Evolutionary conservation across 441 rosid genomes (phyloP), one percentile per base, ranked within the genome.

Genomic region (Flueggea neowawraea): DNA sequence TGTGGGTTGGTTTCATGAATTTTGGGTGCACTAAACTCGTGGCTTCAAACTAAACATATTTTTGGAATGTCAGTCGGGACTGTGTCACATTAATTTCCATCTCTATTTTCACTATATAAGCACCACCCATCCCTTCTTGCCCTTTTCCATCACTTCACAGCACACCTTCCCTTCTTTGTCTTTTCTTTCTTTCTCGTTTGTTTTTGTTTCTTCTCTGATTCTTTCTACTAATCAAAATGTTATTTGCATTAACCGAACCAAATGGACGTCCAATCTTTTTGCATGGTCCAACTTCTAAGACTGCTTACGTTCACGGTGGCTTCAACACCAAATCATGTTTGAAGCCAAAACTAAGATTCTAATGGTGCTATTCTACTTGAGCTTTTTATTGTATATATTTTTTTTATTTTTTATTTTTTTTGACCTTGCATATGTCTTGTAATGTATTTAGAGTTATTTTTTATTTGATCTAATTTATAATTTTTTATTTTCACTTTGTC

Each of bases 371-470:
- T 84, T 88, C 77, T 67, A 0, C 5, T 73, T 80, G 93, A 89
- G 93, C 91, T 89, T 78, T 17, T 63, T 0, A 1, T 12, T 1
- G 13, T 5, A 22, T 0, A 9, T 4, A 1, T 47, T 32, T 56
- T 12, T 33, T 7, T 52, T 61, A 8, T 2, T 1, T 1, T 51
- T 57, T 14, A 53, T 71, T 80, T 89, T 89, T 87, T 94, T 89
- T 89, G 91, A 85, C 54, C 94, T 89, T 89, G 88, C 96, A 89
- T 87, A 12, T 4, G 2, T 28, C 43, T 55, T 48, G 0, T 0
- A 33, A 9, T 0, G 0, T 50, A 10, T 32, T 12, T 1, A 6
- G 39, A 5, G 1, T 1, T 1, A 0, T 0, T 0, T 12, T 59
- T 5, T 47, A 10, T 45, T 6, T 10, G 8, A 0, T 49, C 12